Evolutionary conservation across 1,139 yeast genomes (phyloP), one percentile per base, ranked within the genome.

Genomic region (Saccharomyces hybrid): DNA sequence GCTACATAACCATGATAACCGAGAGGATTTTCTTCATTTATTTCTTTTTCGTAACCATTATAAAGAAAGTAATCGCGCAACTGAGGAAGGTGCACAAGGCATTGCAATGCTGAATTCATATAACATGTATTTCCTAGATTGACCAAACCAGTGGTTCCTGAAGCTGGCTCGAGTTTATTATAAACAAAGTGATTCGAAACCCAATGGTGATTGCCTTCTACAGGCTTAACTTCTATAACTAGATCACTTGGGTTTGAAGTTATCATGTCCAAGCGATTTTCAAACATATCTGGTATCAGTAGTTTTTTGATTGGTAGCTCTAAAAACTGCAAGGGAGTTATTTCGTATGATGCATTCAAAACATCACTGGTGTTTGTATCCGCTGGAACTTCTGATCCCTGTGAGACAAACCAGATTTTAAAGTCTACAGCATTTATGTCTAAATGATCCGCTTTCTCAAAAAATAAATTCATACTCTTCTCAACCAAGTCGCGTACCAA

Each of bases 41-140:
- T 72, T 64, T 93, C 98, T 5, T 73, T 71, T 60, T 78, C 76
- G 66, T 76, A 87, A n/a, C 80, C 75, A 53, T 81, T 79, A 64
- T 80, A 81, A 50, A 79, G 70, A 65, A 93, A 93, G 68, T 89
- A 93, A 50, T 82, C 78, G 16, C 85, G 81, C 47, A 93, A 72
- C 68, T 90, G 97, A 0, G 96, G 96, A 11, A 91, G 79, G 66
- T 93, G 99, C 0, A 83, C 78, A 52, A 93, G 73, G 66, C 98
- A 93, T 68, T 93, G 99, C 54, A 93, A 74, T 0, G 98, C 97
- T 14, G 96, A 88, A 71, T 93, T 93, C 98, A 93, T 93, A 69
- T 90, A 93, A 69, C 99, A 93, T 0, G 96, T 87, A 67, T 93
- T 93, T 5, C 99, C 99, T 60, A 93, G 74, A 66, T 93, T 93